Base-by-base conservation (phyloP, 2,329 filamentous ascomycete genomes). In the Ophiognomonia clavigignenti-juglandacearum region DNA sequence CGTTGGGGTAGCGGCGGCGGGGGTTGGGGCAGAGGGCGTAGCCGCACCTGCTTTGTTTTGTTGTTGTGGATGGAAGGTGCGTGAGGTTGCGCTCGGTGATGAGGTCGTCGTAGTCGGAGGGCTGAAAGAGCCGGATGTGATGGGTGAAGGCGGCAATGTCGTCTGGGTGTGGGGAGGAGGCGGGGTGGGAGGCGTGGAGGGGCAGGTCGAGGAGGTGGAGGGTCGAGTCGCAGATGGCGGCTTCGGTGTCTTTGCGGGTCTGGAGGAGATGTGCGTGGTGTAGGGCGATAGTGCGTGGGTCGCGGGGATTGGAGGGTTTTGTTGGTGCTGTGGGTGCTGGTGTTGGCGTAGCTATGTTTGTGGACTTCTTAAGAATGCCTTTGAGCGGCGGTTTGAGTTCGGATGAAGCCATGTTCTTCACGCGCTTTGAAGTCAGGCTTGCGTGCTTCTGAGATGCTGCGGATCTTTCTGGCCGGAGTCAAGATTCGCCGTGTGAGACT, bases 51-150 rank as follows among this genome's bases (percentile, higher is more conserved):
- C 95, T 93, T 10, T 10, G 24, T 10, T 6, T 6, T 10, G 24
- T 26, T 6, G 6, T 6, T 10, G 24, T 26, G 6, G 24, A 10
- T 26, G 24, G n/a, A n/a, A n/a, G n/a, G 58, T 93, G 86, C 71
- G 97, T 93, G 18, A 80, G 75, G 63, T 95, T 95, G 59, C 93
- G 86, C 71, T 98, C 93, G 54, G 86, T 78, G 51, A 96, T 83
- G 41, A 97, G 72, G 54, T 88, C 86, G 61, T 96, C 89, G 70
- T 95, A 95, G 70, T 98, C 92, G 44, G 78, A 76, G 1, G 91
- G 88, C 62, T 92, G 88, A 67, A 96, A 97, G 36, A 81, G 74
- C 9, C 76, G 70, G 20, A 97, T 69, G 29, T 80, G 76, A 4
- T 71, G 61, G 57, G 83, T 82, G 67, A 97, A 90, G 45, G 70